Percentiles rank a stretch among this genome's conserved stretches.
These are phyloP conservation scores for Bipolaris oryzae DNA, from an alignment of 2,329 filamentous ascomycete species.

Conservation along the genomic window DNA sequence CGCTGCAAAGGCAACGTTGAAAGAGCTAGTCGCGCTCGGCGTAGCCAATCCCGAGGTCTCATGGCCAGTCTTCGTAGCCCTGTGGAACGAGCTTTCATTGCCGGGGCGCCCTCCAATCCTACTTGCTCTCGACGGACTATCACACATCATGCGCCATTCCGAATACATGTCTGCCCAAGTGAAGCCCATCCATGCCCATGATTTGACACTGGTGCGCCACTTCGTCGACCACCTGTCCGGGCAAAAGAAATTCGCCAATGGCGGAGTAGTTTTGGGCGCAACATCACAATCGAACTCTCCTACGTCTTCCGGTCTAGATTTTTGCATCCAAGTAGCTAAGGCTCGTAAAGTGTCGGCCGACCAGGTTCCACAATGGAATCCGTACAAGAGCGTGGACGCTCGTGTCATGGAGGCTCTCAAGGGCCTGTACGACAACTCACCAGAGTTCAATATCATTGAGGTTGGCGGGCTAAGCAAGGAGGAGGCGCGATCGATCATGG, in stretches of 20 bases:
- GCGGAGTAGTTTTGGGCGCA: conserved; percentile 77
- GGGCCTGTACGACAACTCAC: conserved; percentile 43
- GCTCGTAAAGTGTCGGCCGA: conserved; percentile 48
- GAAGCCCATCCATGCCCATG: conserved; percentile 81
- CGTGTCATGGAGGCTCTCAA: conserved; percentile 57
- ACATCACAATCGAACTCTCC: conserved; percentile 75
- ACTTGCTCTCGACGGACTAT: conserved; percentile 77
- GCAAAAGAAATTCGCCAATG: conserved; percentile 65
- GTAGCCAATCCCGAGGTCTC: conserved; percentile 77
- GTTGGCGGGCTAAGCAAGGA: conserved; percentile 72
- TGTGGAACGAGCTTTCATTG: conserved; percentile 78
- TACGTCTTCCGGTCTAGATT: conserved; percentile 68
- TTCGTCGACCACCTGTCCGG: conserved; percentile 72
- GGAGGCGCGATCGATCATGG: conserved; percentile 81
- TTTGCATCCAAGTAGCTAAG: conserved; percentile 63
- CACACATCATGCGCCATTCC: conserved; percentile 79
- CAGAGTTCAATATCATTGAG: conserved; percentile 55
- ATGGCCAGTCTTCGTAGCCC: conserved; percentile 78
- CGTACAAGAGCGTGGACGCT: conserved; percentile 60
- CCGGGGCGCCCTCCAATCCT: conserved; percentile 68
- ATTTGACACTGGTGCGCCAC: conserved; percentile 75
- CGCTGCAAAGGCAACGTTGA: conserved; percentile 65
- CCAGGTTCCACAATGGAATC: conserved; percentile 53
- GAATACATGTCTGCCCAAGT: conserved; percentile 75
- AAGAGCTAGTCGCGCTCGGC: conserved; percentile 70